Conservation (phyloP, 108 stramenopile genomes). For the Stephanodiscus triporus region DNA sequence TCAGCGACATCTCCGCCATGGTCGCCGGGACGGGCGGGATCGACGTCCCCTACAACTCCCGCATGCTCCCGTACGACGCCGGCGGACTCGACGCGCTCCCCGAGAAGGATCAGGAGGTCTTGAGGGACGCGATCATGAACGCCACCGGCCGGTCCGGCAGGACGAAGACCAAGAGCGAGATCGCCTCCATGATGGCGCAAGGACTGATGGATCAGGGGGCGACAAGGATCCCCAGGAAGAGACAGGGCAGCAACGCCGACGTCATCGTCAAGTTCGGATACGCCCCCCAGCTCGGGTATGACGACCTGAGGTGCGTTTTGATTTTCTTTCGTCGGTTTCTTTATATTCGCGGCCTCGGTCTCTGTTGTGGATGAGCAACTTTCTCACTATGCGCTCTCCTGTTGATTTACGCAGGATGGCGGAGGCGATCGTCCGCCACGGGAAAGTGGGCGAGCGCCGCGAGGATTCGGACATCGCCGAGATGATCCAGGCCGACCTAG, state of each 20-base stretch:
- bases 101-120: not conserved
- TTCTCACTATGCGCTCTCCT: no score
- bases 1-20: slow-evolving; percentile 1
- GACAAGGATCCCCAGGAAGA: not conserved
- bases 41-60: not conserved
- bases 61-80: slow-evolving; percentile 1
- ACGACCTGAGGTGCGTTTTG: slow-evolving; percentile 24
- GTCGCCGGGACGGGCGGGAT: not conserved
- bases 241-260: slow-evolving; percentile 18
- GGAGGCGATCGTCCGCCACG: slow-evolving; percentile 21
- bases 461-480: no score
- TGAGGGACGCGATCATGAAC: not conserved
- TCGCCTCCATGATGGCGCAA: slow-evolving; percentile 34
- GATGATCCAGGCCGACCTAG: no score
- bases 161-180: slow-evolving; percentile 34
- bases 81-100: not conserved
- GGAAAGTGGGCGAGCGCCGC: slow-evolving; percentile 12
- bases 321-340: not conserved
- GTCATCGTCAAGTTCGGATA: slow-evolving; percentile 28
- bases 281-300: slow-evolving; percentile 35
- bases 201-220: slow-evolving; percentile 1
- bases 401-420: slow-evolving; percentile 13
- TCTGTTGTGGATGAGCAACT: not conserved
- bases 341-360: not conserved
- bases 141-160: slow-evolving; percentile 5